Evolutionary conservation across 2,329 filamentous ascomycete species (phyloP).

Genomic region (Cercospora sp.): DNA sequence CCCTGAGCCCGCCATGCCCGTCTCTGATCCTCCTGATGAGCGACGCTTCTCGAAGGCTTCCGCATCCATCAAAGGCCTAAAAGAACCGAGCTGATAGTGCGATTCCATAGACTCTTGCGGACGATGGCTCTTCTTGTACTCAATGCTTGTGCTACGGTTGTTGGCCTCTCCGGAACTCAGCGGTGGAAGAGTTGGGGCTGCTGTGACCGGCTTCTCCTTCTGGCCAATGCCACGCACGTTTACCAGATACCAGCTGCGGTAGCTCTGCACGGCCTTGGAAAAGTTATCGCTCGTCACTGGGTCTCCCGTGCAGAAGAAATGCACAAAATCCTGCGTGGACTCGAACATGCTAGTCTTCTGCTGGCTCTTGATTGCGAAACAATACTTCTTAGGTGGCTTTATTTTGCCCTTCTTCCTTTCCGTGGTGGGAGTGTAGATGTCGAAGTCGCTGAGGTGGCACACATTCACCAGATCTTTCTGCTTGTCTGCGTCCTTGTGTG

Average conservation of each 20-base stretch:
- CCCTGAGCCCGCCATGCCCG: constrained; percentile 9
- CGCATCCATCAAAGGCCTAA: constrained; percentile 67
- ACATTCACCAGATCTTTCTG: constrained; percentile 69
- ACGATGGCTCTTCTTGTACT: constrained; percentile 29
- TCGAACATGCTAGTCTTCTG: constrained; percentile 83
- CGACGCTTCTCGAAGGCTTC: constrained; percentile 52
- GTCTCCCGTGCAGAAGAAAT: constrained; percentile 87
- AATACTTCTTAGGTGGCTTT: constrained; percentile 80
- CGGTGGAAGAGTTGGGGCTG: constrained; percentile 17
- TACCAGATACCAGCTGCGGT: constrained; percentile 91
- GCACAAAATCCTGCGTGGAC: constrained; percentile 80
- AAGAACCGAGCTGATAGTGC: constrained; percentile 65
- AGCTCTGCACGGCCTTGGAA: constrained; percentile 70
- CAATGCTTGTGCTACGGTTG: constrained; percentile 24
- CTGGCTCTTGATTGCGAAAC: constrained; percentile 88
- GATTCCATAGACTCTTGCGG: constrained; percentile 45
- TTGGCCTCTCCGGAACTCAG: constrained; percentile 39
- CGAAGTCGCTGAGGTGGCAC: constrained; percentile 88
- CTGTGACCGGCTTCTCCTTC: constrained; percentile 34
- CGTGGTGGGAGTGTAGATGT: constrained; percentile 78
- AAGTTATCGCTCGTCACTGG: constrained; percentile 65
- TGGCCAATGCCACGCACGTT: constrained; percentile 65
- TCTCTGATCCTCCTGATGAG: constrained; percentile 7
- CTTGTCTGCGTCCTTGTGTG: constrained; percentile 68
- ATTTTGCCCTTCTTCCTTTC: constrained; percentile 68